Percentiles rank a stretch among this genome's conserved stretches.
These are phyloP conservation scores for Paxillus ammoniavirescens DNA, from an alignment of 768 basidiomycete genomes.

Conservation along the genomic window DNA sequence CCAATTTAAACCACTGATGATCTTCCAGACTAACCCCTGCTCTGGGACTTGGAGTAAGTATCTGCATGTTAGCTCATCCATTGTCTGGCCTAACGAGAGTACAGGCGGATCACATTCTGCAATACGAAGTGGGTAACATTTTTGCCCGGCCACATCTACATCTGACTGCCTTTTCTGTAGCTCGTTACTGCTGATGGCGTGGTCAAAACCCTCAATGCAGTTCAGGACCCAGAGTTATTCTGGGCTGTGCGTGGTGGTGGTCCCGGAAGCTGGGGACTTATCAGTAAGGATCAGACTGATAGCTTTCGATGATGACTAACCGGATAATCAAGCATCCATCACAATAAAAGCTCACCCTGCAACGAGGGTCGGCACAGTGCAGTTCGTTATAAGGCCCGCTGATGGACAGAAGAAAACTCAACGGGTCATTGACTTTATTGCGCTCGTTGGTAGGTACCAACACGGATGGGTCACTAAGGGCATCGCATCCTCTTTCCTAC, in stretches of 20 bases:
- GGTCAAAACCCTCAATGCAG: slow-evolving; percentile 36
- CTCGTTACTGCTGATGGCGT: slow-evolving; percentile 42
- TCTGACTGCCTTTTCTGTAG: background rate
- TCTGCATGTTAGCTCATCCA: background rate
- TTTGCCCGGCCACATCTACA: background rate
- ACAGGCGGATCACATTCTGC: slow-evolving; percentile 36
- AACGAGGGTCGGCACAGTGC: background rate
- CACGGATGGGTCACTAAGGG: background rate
- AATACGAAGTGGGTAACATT: slow-evolving; percentile 27
- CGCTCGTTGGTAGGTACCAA: slow-evolving; percentile 4
- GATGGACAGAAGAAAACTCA: background rate
- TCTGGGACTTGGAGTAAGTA: background rate
- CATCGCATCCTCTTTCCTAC: background rate
- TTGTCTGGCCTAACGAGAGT: background rate
- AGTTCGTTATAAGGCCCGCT: background rate
- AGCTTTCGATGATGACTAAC: background rate
- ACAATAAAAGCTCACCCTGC: slow-evolving; percentile 3
- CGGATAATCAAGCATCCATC: background rate
- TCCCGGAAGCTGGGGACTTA: slow-evolving; percentile 44
- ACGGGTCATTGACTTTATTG: slow-evolving; percentile 1
- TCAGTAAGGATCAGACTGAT: slow-evolving; percentile 17
- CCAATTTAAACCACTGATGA: background rate
- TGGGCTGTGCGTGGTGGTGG: slow-evolving; percentile 54
- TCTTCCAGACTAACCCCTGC: background rate
- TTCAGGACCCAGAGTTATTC: slow-evolving; percentile 43